Percentiles rank a stretch among this genome's conserved stretches.
phyloP scores from a whole-genome alignment of 2,329 filamentous ascomycete genomes.

The Coleophoma crateriformis region DNA sequence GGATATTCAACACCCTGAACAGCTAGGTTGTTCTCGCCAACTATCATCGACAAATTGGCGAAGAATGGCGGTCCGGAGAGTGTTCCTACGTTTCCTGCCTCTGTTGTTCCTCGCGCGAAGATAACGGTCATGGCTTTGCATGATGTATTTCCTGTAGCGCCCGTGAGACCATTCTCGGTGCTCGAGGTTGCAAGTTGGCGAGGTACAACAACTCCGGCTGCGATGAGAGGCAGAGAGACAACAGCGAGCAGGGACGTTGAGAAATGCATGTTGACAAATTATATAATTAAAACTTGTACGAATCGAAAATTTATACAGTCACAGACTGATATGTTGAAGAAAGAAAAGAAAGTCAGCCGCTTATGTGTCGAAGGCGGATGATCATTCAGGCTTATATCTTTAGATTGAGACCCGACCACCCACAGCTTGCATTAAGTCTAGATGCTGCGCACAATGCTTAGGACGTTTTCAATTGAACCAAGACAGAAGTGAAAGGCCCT shows the following conservation, averaged over 20 bases:
- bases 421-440: no score
- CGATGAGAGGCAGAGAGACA: background rate
- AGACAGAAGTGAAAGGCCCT: no score
- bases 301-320: no score
- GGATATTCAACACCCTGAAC: background rate
- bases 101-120: conserved; percentile 40
- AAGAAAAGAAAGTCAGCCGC: no score
- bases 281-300: no score
- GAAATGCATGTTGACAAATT: background rate
- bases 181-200: background rate
- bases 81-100: conserved; percentile 34
- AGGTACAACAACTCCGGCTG: background rate
- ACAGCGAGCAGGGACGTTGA: background rate
- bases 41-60: conserved; percentile 27
- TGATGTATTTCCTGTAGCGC: background rate
- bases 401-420: no score
- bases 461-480: no score
- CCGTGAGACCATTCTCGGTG: background rate
- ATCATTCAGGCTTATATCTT: no score
- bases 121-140: conserved; percentile 29
- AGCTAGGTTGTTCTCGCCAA: background rate
- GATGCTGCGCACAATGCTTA: no score
- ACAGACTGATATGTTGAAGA: no score
- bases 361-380: no score
- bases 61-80: conserved; percentile 20